These are phyloP conservation scores for Entrophospora sp. DNA, from an alignment of 192 early-diverging fungal species.

Conservation along the genomic window DNA sequence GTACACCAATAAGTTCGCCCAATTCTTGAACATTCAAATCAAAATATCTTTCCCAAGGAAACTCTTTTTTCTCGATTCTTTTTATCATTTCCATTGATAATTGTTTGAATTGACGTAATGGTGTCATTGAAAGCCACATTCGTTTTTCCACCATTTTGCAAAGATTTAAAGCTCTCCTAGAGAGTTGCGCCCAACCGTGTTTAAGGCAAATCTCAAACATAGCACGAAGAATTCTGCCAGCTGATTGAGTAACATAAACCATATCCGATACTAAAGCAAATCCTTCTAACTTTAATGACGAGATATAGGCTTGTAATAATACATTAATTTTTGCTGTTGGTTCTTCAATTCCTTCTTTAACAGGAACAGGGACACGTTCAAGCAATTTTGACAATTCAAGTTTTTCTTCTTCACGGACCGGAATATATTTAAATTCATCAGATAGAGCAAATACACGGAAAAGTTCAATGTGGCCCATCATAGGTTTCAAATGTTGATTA, in stretches of 20 bases:
- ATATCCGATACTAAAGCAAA: slow-evolving; percentile 96
- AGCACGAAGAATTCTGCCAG: slow-evolving; percentile 86
- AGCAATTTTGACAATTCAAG: slow-evolving; percentile 79
- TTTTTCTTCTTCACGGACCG: slow-evolving; percentile 91
- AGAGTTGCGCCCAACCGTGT: slow-evolving; percentile 89
- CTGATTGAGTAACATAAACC: slow-evolving; percentile 96
- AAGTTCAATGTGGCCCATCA: slow-evolving; percentile 83
- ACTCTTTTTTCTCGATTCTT: slow-evolving; percentile 85
- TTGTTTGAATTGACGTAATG: slow-evolving; percentile 83
- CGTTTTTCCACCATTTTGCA: slow-evolving; percentile 98
- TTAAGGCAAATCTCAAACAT: slow-evolving; percentile 95
- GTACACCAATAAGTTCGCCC: slow-evolving; percentile 79
- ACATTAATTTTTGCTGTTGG: slow-evolving; percentile 91
- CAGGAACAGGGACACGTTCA: slow-evolving; percentile 90
- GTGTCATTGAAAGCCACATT: slow-evolving; percentile 94
- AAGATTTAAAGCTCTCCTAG: slow-evolving; percentile 78
- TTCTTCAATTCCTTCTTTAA: slow-evolving; percentile 88
- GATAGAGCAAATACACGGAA: slow-evolving; percentile 83
- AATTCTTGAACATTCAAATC: slow-evolving; percentile 89
- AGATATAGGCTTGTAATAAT: slow-evolving; percentile 89
- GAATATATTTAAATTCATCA: slow-evolving; percentile 89
- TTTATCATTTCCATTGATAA: slow-evolving; percentile 77
- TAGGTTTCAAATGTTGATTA: slow-evolving; percentile 87
- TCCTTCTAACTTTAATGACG: slow-evolving; percentile 85
- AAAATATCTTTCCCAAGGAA: slow-evolving; percentile 91